A percentile compares a stretch with the other conserved stretches of the same genome.
Evolutionary conservation across 768 basidiomycete species (phyloP).

Genomic region (Mycena venus): DNA sequence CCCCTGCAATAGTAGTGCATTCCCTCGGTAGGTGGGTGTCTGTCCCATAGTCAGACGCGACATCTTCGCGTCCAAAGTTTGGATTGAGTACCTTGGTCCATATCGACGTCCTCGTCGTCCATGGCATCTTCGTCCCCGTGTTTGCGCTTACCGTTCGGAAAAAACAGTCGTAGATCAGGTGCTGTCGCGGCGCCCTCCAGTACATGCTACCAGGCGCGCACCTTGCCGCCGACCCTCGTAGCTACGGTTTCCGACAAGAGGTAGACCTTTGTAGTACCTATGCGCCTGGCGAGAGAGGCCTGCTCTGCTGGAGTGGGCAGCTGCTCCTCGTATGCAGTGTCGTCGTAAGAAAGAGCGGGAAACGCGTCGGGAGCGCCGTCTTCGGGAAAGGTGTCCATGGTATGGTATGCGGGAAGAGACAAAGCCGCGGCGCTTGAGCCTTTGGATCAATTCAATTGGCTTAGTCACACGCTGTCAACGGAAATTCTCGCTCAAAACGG

Average conservation of each 20-base stretch:
- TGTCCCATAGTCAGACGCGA: slow-evolving; percentile 34
- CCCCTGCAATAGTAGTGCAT: slow-evolving; percentile 84
- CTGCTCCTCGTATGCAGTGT: slow-evolving; percentile 72
- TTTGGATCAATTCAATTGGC: no score
- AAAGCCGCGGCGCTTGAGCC: no score
- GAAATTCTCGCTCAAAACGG: not conserved
- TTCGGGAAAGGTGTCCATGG: slow-evolving; percentile 66
- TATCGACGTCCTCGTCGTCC: slow-evolving; percentile 51
- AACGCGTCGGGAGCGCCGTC: slow-evolving; percentile 45
- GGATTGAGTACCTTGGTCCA: slow-evolving; percentile 48
- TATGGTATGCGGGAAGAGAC: not conserved
- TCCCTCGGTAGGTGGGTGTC: slow-evolving; percentile 64
- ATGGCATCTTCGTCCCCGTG: slow-evolving; percentile 46
- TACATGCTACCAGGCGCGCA: slow-evolving; percentile 68
- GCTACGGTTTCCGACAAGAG: slow-evolving; percentile 76
- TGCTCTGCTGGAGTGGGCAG: slow-evolving; percentile 51
- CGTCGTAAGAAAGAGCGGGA: slow-evolving; percentile 65
- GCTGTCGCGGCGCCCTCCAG: slow-evolving; percentile 50
- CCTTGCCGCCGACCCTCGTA: slow-evolving; percentile 74
- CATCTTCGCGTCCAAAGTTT: not conserved
- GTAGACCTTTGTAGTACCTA: slow-evolving; percentile 82
- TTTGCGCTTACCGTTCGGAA: slow-evolving; percentile 61
- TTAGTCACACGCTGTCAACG: not conserved
- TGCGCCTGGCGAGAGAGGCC: slow-evolving; percentile 72
- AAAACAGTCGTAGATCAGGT: slow-evolving; percentile 60